Base-by-base conservation (phyloP, 371 early-diverging fungal species). In the Capillidium rhysosporum region DNA sequence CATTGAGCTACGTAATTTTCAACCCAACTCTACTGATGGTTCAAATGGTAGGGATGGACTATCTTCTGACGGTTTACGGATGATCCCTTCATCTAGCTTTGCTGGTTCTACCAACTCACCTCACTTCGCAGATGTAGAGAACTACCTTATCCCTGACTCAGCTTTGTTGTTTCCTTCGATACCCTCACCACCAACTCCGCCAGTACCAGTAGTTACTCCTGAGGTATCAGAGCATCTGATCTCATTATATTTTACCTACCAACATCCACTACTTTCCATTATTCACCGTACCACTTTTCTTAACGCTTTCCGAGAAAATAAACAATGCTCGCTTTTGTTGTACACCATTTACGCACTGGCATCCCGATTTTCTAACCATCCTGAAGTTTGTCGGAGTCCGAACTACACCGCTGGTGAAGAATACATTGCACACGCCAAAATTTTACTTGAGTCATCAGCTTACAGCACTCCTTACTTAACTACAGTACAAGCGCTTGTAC, bases 401-500 rank as follows among this genome's bases (percentile, higher is more conserved):
- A 25, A 61, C 24, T 65, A 63, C 41, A 46, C 64, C 0, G 56
- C 69, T 7, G 69, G 69, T 23, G 66, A 68, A 29, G 57, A 58
- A n/a, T 68, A 61, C 58, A 66, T 60, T 9, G 64, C 63, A 14
- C 55, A 59, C 2, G 56, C 53, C 16, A 40, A 44, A 14, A 41
- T 57, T 3, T 23, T 66, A 14, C 34, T 64, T 1, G 65, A 63
- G 20, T 58, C 66, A 2, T 57, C 77, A 21, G 76, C 79, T 56
- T 58, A 63, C 10, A 77, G 79, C 8, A 61, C 65, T 26, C 60
- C 77, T 7, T 31, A 16, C 21, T 34, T 51, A 7, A 20, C 34
- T 2, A 72, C 69, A 43, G 68, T 72, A 0, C 75, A 76, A 56
- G 75, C 69, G 0, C 48, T 80, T 0, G 20, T 71, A n/a, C 56